phyloP scores from a whole-genome alignment of 371 early-diverging fungal genomes.

The Batkoa obscura region DNA sequence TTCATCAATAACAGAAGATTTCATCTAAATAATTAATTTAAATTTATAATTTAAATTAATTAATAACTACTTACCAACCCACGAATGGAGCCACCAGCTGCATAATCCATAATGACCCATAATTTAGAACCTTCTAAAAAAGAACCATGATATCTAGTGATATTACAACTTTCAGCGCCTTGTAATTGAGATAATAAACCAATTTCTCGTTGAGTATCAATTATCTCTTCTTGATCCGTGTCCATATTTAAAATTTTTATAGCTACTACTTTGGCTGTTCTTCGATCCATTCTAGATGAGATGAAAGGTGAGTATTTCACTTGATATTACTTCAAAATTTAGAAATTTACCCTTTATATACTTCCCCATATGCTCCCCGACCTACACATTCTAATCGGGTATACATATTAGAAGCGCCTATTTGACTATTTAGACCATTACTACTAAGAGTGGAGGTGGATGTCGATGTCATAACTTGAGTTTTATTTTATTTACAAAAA shows the following conservation, averaged over 20 bases:
- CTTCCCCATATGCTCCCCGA: slow-evolving; percentile 42
- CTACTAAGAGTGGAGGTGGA: too few relatives aligned
- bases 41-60: background rate
- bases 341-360: slow-evolving; percentile 31
- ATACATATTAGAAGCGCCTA: slow-evolving; percentile 9
- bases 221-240: slow-evolving; percentile 89
- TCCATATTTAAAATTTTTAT: slow-evolving; percentile 94
- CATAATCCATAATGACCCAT: slow-evolving; percentile 97
- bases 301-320: background rate
- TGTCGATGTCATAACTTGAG: too few relatives aligned
- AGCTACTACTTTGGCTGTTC: slow-evolving; percentile 56
- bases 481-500: too few relatives aligned
- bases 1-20: slow-evolving; percentile 75
- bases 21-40: slow-evolving; percentile 27
- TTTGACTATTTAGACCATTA: background rate
- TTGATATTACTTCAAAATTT: background rate
- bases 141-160: slow-evolving; percentile 84
- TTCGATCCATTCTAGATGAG: slow-evolving; percentile 27
- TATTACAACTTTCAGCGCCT: slow-evolving; percentile 64
- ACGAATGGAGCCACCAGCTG: slow-evolving; percentile 83
- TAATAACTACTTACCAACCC: slow-evolving; percentile 34
- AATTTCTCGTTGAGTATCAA: slow-evolving; percentile 88
- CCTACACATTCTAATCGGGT: slow-evolving; percentile 32
- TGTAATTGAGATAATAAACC: slow-evolving; percentile 64
- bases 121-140: slow-evolving; percentile 77